Conservation (phyloP, 192 early-diverging fungal genomes). For the Linnemannia elongata region DNA sequence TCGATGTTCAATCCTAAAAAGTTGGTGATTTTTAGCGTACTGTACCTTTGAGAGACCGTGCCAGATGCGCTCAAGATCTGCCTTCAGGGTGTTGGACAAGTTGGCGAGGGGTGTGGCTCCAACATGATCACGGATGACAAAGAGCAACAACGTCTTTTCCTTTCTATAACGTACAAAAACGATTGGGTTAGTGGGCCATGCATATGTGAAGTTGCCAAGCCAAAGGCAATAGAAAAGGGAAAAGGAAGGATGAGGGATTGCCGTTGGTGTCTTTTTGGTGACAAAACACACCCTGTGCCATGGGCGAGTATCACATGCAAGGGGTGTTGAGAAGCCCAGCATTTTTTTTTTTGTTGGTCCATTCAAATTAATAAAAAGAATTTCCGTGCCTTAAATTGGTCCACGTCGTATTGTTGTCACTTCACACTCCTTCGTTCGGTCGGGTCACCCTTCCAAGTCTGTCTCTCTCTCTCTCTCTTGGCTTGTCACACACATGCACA, state of each 20-base stretch:
- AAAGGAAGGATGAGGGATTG: not conserved
- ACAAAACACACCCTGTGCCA: not conserved
- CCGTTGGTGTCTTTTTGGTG: not conserved
- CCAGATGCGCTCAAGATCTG: constrained; percentile 95
- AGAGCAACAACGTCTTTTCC: constrained; percentile 93
- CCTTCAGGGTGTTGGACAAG: constrained; percentile 81
- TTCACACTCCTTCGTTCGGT: not conserved
- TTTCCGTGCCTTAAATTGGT: not conserved
- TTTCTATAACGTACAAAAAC: constrained; percentile 60
- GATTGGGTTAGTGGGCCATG: not conserved
- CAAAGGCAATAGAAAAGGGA: not conserved
- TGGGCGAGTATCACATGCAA: not conserved
- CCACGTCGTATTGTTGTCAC: not conserved
- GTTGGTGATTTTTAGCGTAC: not conserved
- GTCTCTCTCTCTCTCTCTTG: not conserved
- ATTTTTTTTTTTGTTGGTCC: not conserved
- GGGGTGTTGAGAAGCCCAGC: not conserved
- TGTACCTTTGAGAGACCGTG: constrained; percentile 82
- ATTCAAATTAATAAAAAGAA: not conserved
- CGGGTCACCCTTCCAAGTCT: not conserved
- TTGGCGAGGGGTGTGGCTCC: constrained; percentile 87
- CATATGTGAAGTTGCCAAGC: not conserved
- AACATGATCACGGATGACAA: constrained; percentile 97
- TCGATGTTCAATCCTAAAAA: not conserved
- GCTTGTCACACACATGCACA: not conserved